Evolutionary conservation across 2,329 filamentous ascomycete species (phyloP), one percentile per base, ranked within the genome.

Genomic region (Pyrenochaeta sp.): DNA sequence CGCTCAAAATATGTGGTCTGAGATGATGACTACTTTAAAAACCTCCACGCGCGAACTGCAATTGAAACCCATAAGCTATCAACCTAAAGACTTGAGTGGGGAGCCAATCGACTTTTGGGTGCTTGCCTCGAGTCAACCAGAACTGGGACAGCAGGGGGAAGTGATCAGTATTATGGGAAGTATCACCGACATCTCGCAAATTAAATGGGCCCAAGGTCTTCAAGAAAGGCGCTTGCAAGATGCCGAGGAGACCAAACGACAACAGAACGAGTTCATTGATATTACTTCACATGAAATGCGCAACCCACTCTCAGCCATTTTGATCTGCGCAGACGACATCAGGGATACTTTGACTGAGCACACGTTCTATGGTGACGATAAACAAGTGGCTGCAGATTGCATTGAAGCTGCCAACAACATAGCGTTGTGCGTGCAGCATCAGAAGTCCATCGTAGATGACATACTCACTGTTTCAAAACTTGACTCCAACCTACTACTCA

Each of bases 61-160:
- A 40, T 61, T 80, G 2, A 73, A 69, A 69, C 17, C 54, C 63
- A 3, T 51, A 35, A 24, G 53, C 51, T n/a, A n/a, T 11, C 63
- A 55, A 9, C 65, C 61, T 37, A 68, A 62, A 48, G 65, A 71
- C 39, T 51, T 72, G 4, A 57, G 68, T 13, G 72, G 69, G 3
- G 66, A 75, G 18, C 47, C 56, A 1, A 76, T 77, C 11, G 73
- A 77, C 4, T 73, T 70, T 22, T 78, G 76, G 76, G 72, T 77
- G 0, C 46, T 77, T 23, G 67, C 59, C 24, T 61, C 54, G 13
- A 61, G 58, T n/a, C 54, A 58, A 21, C 60, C 63, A 8, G 62
- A 69, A 27, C 19, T 68, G 11, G 58, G 51, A 3, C 39, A 53
- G 1, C 50, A 63, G 14, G 63, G 65, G 9, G 44, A 63, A 18